phyloP scores from a whole-genome alignment of 2,329 filamentous ascomycete genomes.

The Pseudogymnoascus sp. region DNA sequence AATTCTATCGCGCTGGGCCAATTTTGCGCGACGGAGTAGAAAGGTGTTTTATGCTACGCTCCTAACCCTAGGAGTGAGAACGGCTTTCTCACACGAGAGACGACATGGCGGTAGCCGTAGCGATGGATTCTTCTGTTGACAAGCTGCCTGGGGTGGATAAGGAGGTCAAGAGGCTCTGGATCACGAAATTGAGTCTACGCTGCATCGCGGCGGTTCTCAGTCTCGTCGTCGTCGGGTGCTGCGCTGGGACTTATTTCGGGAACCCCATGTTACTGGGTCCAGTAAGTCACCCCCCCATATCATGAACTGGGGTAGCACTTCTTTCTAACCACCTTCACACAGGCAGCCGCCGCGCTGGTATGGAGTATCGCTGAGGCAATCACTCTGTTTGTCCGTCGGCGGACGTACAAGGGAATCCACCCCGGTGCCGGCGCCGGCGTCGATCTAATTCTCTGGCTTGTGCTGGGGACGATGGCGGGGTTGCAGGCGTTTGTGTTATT shows the following conservation, averaged over 20 bases:
- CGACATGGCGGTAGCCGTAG: too few relatives aligned
- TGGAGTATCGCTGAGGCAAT: neutral
- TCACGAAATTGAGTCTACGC: neutral
- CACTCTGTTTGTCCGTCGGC: neutral
- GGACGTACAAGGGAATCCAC: neutral
- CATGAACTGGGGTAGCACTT: neutral
- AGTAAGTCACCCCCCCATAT: neutral
- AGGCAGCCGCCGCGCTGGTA: neutral
- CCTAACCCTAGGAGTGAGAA: too few relatives aligned
- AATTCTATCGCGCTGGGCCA: too few relatives aligned
- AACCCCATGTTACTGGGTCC: neutral
- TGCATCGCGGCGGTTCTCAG: neutral
- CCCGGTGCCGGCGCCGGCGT: neutral
- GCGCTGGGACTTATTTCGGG: too few relatives aligned
- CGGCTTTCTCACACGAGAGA: too few relatives aligned
- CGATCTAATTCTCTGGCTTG: neutral
- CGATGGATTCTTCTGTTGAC: too few relatives aligned
- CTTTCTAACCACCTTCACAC: neutral
- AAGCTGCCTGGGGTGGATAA: too few relatives aligned
- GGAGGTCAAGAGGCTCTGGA: neutral
- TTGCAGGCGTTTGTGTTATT: too few relatives aligned
- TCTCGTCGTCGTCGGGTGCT: neutral
- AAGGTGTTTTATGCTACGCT: too few relatives aligned
- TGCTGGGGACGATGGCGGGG: neutral
- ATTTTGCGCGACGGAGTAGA: too few relatives aligned